Base-by-base conservation (phyloP, 768 basidiomycete species). In the Terana coerulea region DNA sequence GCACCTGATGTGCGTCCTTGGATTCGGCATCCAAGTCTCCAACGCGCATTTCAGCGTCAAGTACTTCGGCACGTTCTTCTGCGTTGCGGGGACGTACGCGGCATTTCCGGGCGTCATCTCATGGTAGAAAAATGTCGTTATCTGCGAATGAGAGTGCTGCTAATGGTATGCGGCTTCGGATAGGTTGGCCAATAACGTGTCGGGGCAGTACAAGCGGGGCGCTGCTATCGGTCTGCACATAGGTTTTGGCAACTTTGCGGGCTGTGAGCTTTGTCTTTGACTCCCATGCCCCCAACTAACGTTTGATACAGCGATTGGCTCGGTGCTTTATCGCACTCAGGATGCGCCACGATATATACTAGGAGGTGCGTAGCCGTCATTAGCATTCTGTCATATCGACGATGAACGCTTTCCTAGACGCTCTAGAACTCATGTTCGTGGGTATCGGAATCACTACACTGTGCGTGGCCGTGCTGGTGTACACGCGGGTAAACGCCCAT, bases 151-250 rank as follows among this genome's bases (percentile, higher is more conserved):
- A n/a, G n/a, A n/a, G n/a, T n/a, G n/a, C n/a, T n/a, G n/a, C n/a
- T n/a, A n/a, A n/a, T n/a, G n/a, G n/a, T n/a, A n/a, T n/a, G n/a
- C n/a, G n/a, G n/a, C n/a, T n/a, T n/a, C n/a, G n/a, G n/a, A 17
- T 33, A 86, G 84, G 84, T 65, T 83, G 6, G 79, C 79, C 22
- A 84, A 83, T 58, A 85, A 88, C 55, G 70, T 85, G 10, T 66
- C 76, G 0, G 85, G 85, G n/a, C n/a, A n/a, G n/a, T n/a, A n/a
- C n/a, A n/a, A n/a, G n/a, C n/a, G n/a, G n/a, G n/a, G n/a, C n/a
- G 70, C 83, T 11, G 84, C 80, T 3, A 80, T 87, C 75, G 84
- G 82, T 0, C 46, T 86, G 19, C 80, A 86, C 15, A 81, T 86
- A 19, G 80, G 81, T 5, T 72, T 84, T n/a, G 84, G 83, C 0